Percentiles rank a stretch among this genome's conserved stretches.
phyloP scores from a whole-genome alignment of 139 green algal genomes.

The Tetradesmus lagerheimii region DNA sequence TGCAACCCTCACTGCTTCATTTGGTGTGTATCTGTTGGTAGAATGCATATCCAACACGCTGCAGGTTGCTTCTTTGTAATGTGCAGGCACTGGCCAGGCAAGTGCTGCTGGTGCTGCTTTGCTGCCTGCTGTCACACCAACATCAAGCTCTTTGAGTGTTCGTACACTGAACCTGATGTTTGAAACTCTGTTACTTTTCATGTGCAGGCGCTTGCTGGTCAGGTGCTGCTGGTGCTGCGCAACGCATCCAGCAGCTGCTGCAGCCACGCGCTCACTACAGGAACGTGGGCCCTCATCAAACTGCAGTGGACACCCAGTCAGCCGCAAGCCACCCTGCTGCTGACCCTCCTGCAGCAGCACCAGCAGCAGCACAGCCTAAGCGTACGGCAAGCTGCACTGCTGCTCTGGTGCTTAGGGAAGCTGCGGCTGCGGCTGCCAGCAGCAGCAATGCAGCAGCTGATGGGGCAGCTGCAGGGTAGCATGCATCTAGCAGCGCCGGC shows the following conservation, averaged over 20 bases:
- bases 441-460: background rate
- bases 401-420: background rate
- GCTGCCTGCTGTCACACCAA: too few relatives aligned
- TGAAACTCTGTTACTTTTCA: background rate
- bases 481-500: background rate
- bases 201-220: background rate
- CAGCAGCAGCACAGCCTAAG: background rate
- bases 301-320: slow-evolving; percentile 6
- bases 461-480: background rate
- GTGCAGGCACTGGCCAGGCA: background rate
- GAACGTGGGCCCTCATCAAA: background rate
- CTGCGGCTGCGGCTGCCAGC: background rate
- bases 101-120: background rate
- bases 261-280: background rate
- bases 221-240: background rate
- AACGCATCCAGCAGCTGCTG: background rate
- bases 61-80: too few relatives aligned
- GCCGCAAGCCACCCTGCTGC: background rate
- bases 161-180: background rate
- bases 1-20: too few relatives aligned
- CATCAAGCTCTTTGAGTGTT: background rate
- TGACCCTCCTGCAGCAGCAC: background rate
- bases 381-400: background rate
- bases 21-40: too few relatives aligned
- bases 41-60: too few relatives aligned